Percentiles rank a stretch among this genome's conserved stretches.
Evolutionary conservation across 148 eudicot species (phyloP).

Genomic region (Chenopodium quinoa): DNA sequence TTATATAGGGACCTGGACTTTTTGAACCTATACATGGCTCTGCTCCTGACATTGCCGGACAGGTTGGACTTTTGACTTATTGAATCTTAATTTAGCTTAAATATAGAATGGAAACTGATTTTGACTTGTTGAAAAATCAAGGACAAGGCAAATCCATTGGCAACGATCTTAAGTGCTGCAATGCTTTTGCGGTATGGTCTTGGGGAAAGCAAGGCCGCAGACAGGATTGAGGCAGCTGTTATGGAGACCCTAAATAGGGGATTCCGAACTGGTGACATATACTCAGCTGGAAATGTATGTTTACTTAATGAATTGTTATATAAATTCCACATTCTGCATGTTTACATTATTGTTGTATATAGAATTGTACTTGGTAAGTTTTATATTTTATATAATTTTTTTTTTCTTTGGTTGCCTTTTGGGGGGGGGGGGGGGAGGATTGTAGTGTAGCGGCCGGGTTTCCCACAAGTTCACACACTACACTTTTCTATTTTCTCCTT

Average conservation of each 20-base stretch:
- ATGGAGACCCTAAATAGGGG: slow-evolving; percentile 71
- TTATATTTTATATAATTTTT: too few species aligned
- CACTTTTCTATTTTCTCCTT: not conserved
- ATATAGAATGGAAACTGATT: slow-evolving; percentile 1
- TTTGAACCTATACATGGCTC: slow-evolving; percentile 99
- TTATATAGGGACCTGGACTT: slow-evolving; percentile 81
- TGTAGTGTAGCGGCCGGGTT: not conserved
- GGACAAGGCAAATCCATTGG: slow-evolving; percentile 96
- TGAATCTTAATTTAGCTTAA: slow-evolving; percentile 2
- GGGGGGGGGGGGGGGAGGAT: not conserved
- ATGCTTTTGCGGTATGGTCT: slow-evolving; percentile 96
- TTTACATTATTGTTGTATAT: not conserved
- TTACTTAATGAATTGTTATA: not conserved
- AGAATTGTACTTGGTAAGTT: not conserved
- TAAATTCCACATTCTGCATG: not conserved
- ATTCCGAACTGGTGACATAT: slow-evolving; percentile 85
- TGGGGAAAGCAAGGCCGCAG: slow-evolving; percentile 83
- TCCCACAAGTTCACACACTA: not conserved
- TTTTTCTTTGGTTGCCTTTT: too few species aligned
- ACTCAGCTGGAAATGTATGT: slow-evolving; percentile 71
- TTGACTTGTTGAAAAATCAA: slow-evolving; percentile 26
- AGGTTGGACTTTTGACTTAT: slow-evolving; percentile 41
- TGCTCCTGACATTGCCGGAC: slow-evolving; percentile 98
- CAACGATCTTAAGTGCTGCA: slow-evolving; percentile 85
- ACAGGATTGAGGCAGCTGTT: slow-evolving; percentile 80